phyloP scores from a whole-genome alignment of 148 eudicot genomes.

The Selenicereus undatus region DNA sequence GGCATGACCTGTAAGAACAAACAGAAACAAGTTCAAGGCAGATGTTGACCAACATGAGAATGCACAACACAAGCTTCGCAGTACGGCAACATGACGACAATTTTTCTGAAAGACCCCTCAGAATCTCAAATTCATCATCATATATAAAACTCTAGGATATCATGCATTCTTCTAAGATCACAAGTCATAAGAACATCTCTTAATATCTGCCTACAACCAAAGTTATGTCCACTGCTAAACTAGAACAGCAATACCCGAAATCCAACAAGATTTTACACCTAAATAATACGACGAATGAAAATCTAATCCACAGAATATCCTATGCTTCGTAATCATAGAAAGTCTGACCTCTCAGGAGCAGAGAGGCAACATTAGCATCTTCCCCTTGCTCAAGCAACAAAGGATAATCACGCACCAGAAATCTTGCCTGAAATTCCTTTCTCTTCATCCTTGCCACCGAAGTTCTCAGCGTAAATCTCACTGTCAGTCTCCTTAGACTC shows the following conservation, averaged over 20 bases:
- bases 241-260: background rate
- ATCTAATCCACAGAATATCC: slow-evolving; percentile 5
- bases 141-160: slow-evolving; percentile 2
- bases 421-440: slow-evolving; percentile 48
- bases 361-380: too few species aligned
- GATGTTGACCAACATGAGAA: background rate
- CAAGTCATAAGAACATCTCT: background rate
- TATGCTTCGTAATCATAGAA: background rate
- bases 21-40: background rate
- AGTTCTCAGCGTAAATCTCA: slow-evolving; percentile 38
- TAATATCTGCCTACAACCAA: background rate
- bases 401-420: slow-evolving; percentile 46
- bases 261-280: background rate
- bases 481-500: slow-evolving; percentile 40
- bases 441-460: slow-evolving; percentile 43
- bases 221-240: slow-evolving; percentile 2
- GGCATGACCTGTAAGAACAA: background rate
- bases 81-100: background rate
- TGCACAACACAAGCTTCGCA: background rate
- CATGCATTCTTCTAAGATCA: background rate
- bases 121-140: slow-evolving; percentile 6
- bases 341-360: background rate
- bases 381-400: background rate
- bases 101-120: background rate
- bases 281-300: too few species aligned